phyloP scores from a whole-genome alignment of 1,284 basidiomycete species.

The Cystobasidium slooffiae region DNA sequence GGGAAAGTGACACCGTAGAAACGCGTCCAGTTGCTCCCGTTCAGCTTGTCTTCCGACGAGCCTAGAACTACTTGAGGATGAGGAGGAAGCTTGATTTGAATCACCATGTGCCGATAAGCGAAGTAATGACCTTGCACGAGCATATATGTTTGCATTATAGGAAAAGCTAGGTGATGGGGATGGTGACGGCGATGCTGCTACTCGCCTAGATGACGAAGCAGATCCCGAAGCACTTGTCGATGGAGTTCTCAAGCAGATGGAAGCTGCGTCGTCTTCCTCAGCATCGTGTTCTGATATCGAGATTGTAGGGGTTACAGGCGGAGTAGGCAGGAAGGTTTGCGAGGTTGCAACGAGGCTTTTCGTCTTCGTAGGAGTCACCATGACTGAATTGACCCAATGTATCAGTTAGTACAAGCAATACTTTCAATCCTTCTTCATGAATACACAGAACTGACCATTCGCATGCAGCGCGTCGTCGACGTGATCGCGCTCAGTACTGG shows the following conservation, averaged over 20 bases:
- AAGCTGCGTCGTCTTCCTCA: slow-evolving; percentile 11
- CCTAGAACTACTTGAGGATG: slow-evolving; percentile 52
- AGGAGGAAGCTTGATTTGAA: slow-evolving; percentile 53
- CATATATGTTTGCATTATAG: slow-evolving; percentile 54
- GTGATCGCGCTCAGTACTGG: slow-evolving; percentile 10
- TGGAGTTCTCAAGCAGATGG: neutral
- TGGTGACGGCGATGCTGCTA: slow-evolving; percentile 6
- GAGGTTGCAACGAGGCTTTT: neutral
- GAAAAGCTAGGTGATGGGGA: neutral
- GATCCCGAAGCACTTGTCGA: neutral
- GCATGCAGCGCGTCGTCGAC: neutral
- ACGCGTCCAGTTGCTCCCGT: slow-evolving; percentile 20
- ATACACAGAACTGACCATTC: neutral
- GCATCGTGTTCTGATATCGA: slow-evolving; percentile 18
- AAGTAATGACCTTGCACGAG: slow-evolving; percentile 56
- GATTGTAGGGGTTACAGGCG: slow-evolving; percentile 44
- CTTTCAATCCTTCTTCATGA: neutral
- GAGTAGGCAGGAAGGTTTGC: slow-evolving; percentile 37
- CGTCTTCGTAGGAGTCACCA: slow-evolving; percentile 31
- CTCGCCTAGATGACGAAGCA: neutral
- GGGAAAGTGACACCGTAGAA: slow-evolving; percentile 1
- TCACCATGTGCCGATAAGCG: slow-evolving; percentile 52
- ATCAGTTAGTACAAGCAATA: slow-evolving; percentile 3
- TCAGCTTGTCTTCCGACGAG: slow-evolving; percentile 20
- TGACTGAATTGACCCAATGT: neutral